phyloP scores from a whole-genome alignment of 257 asterid genomes.

The Solanum chaucha region DNA sequence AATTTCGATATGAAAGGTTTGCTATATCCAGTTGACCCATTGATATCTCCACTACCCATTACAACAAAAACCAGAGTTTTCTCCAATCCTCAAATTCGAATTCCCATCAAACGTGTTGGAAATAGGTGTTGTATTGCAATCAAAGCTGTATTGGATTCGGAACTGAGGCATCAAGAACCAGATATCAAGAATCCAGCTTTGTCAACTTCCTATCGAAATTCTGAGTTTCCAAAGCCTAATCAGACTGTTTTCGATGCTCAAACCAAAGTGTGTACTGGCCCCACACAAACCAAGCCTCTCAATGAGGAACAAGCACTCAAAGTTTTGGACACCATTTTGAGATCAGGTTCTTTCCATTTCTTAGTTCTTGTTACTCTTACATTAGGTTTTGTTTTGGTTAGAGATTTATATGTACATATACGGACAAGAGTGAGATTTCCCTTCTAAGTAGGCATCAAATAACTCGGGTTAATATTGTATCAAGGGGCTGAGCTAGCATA shows the following conservation, averaged over 20 bases:
- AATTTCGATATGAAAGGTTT: slow-evolving; percentile 28
- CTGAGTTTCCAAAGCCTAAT: slow-evolving; percentile 41
- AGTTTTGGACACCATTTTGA: slow-evolving; percentile 74
- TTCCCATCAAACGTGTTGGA: neutral
- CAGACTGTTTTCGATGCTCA: slow-evolving; percentile 87
- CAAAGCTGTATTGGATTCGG: slow-evolving; percentile 36
- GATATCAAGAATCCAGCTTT: slow-evolving; percentile 47
- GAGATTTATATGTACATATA: neutral
- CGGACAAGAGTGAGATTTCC: neutral
- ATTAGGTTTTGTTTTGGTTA: neutral
- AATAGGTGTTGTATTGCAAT: neutral
- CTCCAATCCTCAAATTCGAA: slow-evolving; percentile 5
- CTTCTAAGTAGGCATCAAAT: neutral
- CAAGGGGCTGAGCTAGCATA: neutral
- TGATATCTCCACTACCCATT: slow-evolving; percentile 18
- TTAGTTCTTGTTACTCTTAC: neutral
- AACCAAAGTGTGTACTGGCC: slow-evolving; percentile 89
- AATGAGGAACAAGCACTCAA: slow-evolving; percentile 80
- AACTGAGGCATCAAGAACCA: slow-evolving; percentile 16
- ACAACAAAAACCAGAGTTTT: slow-evolving; percentile 10
- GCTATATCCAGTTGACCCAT: slow-evolving; percentile 11
- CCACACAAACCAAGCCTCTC: slow-evolving; percentile 90
- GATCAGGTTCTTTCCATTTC: slow-evolving; percentile 40
- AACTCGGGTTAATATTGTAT: neutral
- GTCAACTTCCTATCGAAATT: slow-evolving; percentile 64